Percentiles rank a stretch among this genome's conserved stretches.
Evolutionary conservation across 176 grass and related monocot genomes (phyloP).

Genomic region (Oryza punctata): DNA sequence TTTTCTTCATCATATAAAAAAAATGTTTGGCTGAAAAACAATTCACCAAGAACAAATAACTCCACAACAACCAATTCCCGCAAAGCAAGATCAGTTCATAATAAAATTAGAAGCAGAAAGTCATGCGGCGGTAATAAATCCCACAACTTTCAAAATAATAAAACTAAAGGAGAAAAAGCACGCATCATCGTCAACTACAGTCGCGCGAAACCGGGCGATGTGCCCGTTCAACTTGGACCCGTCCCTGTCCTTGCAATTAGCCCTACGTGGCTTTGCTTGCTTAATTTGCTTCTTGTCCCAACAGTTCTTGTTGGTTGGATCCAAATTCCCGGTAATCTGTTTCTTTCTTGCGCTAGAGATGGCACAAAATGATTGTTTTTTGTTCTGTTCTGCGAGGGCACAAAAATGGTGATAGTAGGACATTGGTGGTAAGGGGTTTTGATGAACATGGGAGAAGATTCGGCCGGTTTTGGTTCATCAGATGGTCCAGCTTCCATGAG

Average conservation of each 20-base stretch:
- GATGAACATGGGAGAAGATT: constrained; percentile 31
- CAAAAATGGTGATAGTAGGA: neutral
- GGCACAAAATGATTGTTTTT: neutral
- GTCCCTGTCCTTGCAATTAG: constrained; percentile 16
- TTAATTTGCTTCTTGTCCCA: neutral
- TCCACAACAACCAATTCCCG: neutral
- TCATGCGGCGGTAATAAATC: neutral
- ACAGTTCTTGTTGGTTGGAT: neutral
- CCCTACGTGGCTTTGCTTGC: neutral
- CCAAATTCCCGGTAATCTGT: constrained; percentile 11
- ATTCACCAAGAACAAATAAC: neutral
- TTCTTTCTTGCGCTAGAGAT: neutral
- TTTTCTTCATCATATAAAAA: too few relatives aligned
- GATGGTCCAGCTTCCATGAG: neutral
- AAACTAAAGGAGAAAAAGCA: neutral
- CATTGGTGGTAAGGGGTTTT: neutral
- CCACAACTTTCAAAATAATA: neutral
- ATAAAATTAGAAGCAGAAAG: neutral
- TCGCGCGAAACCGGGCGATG: neutral
- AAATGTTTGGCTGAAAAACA: neutral
- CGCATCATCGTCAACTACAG: neutral
- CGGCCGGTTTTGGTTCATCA: neutral
- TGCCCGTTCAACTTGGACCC: neutral
- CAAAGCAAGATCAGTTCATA: neutral
- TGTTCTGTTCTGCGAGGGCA: too few relatives aligned